Evolutionary conservation across 2,329 filamentous ascomycete genomes (phyloP).

Genomic region (Thielaviopsis punctulata): DNA sequence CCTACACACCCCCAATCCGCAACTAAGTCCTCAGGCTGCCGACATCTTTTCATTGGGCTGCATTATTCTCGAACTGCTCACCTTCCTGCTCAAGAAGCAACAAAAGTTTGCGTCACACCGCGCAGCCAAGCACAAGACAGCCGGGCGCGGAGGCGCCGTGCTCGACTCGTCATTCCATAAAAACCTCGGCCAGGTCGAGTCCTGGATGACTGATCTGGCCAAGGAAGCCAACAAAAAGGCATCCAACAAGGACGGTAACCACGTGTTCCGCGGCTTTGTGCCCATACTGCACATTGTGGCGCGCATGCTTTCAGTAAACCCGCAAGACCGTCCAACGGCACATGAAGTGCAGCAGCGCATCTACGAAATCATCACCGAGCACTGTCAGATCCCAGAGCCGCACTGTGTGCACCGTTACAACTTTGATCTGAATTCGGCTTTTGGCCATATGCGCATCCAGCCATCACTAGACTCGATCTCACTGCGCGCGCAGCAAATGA

Average conservation of each 20-base stretch:
- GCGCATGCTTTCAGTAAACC: constrained; percentile 35
- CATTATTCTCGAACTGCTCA: constrained; percentile 54
- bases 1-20: constrained; percentile 24
- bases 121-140: constrained; percentile 43
- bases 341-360: constrained; percentile 33
- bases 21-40: constrained; percentile 37
- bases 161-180: constrained; percentile 56
- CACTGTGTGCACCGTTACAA: constrained; percentile 37
- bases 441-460: constrained; percentile 15
- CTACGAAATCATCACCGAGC: constrained; percentile 33
- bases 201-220: constrained; percentile 46
- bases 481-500: constrained; percentile 14
- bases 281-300: constrained; percentile 35
- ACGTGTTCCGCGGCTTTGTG: constrained; percentile 32
- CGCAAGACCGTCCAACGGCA: constrained; percentile 35
- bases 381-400: constrained; percentile 30
- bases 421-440: constrained; percentile 17
- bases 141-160: constrained; percentile 40
- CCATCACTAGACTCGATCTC: constrained; percentile 12
- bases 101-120: constrained; percentile 51
- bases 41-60: constrained; percentile 61
- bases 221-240: constrained; percentile 38
- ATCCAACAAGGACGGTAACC: constrained; percentile 22
- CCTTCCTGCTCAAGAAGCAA: constrained; percentile 49
- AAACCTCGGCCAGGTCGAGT: constrained; percentile 49